Percentiles rank a stretch among this genome's conserved stretches.
Conservation (phyloP, 192 early-diverging fungal genomes). For the Backusella liffmaniae region DNA sequence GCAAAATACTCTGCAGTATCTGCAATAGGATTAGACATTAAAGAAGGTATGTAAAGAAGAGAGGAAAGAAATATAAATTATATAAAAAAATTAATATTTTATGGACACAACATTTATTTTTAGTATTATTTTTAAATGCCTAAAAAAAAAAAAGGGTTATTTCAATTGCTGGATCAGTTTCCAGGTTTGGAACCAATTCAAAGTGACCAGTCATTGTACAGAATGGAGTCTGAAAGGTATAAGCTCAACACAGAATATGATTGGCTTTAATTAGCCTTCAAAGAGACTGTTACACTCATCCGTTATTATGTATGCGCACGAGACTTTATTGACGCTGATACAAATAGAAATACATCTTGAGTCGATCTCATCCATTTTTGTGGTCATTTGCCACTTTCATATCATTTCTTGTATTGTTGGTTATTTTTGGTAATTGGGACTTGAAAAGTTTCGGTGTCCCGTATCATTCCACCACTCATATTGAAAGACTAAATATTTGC, state of each 20-base stretch:
- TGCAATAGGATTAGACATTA: constrained; percentile 32
- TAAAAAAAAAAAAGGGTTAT: neutral
- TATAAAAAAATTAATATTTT: constrained; percentile 10
- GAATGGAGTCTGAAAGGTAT: neutral
- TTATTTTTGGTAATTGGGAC: neutral
- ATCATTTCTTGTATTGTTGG: neutral
- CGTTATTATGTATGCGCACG: neutral
- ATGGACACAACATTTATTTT: constrained; percentile 15
- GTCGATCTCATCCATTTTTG: neutral
- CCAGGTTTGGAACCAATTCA: neutral
- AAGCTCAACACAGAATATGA: neutral
- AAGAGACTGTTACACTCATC: neutral
- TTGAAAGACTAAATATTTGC: neutral
- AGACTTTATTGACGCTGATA: neutral
- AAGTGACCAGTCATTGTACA: constrained; percentile 1
- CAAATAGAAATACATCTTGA: neutral
- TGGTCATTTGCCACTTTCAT: neutral
- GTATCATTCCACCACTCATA: neutral
- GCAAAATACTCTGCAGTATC: constrained; percentile 32
- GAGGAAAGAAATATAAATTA: neutral
- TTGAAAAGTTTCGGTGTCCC: neutral
- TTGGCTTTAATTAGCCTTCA: neutral
- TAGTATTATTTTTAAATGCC: constrained; percentile 11
- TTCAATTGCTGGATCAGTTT: neutral
- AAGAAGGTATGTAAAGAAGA: neutral